Evolutionary conservation across 345 rosid species (phyloP).

Genomic region (Cochlearia excelsa): DNA sequence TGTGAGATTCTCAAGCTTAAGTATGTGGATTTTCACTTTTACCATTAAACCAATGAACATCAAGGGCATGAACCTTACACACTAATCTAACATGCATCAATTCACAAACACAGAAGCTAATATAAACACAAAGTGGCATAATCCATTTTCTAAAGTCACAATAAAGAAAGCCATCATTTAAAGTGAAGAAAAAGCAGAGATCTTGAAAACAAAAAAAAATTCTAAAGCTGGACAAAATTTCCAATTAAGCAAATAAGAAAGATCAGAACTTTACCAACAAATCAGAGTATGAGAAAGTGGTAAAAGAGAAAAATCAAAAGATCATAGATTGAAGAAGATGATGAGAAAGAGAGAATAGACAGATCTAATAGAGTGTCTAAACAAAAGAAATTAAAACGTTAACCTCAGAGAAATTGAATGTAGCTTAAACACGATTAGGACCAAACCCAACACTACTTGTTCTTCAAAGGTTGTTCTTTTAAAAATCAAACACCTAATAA

Average conservation of each 20-base stretch:
- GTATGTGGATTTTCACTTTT: background rate
- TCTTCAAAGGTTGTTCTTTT: slow-evolving; percentile 25
- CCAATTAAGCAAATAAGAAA: slow-evolving; percentile 9
- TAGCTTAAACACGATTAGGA: slow-evolving; percentile 1
- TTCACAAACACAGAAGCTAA: slow-evolving; percentile 1
- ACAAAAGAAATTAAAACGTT: slow-evolving; percentile 14
- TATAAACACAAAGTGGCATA: too few species aligned
- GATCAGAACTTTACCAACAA: slow-evolving; percentile 7
- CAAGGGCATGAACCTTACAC: slow-evolving; percentile 4
- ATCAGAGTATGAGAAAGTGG: background rate
- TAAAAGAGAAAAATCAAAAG: background rate
- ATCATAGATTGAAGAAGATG: slow-evolving; percentile 3
- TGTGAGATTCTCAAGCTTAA: background rate
- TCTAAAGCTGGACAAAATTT: background rate
- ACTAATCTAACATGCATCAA: slow-evolving; percentile 1
- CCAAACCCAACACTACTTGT: slow-evolving; percentile 9
- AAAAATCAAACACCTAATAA: slow-evolving; percentile 15
- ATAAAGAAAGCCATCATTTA: background rate
- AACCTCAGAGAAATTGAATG: slow-evolving; percentile 23
- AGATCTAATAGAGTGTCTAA: slow-evolving; percentile 24
- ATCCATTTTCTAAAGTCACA: background rate
- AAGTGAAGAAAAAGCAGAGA: slow-evolving; percentile 23
- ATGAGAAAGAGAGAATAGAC: background rate
- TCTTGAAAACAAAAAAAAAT: background rate
- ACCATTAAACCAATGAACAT: slow-evolving; percentile 12